Base-by-base conservation (phyloP, 1,284 basidiomycete species). In the Flammula alnicola region DNA sequence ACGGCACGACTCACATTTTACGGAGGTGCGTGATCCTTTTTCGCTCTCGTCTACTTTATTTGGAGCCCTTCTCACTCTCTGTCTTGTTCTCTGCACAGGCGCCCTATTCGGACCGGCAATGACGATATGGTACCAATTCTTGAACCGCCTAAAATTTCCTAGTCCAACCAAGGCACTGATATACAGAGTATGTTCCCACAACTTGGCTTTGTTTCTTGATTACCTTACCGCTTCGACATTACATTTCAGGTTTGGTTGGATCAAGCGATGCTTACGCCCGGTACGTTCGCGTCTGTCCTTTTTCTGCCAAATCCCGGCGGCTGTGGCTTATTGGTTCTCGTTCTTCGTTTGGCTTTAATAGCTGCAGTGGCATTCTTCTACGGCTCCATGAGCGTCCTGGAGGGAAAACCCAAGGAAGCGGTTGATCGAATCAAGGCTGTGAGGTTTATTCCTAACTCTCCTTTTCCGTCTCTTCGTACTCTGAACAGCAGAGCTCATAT, bases 1-100 rank as follows among this genome's bases (percentile, higher is more conserved):
- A 93, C 91, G 0, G 79, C 81, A 8, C 76, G 91, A 26, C 63
- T 92, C 37, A 78, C 84, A 1, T 83, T 88, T 59, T 94, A 90
- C 59, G 91, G 92, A 60, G 84, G 84, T 82, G 48, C 29, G 62
- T 66, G 17, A 10, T 39, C 23, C 14, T 10, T 36, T 42, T 20
- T 9, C 27, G 5, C n/a, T 27, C 14, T n/a, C 17, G 6, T 6
- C 19, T n/a, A 27, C 17, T 11, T 37, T 7, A 36, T 26, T 39
- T 17, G 42, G 6, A 17, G 30, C 11, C 35, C 19, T 10, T 12
- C 25, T 22, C 14, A 3, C 4, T 3, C n/a, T n/a, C n/a, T n/a
- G n/a, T n/a, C n/a, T n/a, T n/a, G n/a, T 22, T 22, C 11, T 27
- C 37, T 40, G 23, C 25, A 22, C 22, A 88, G 86, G 85, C 37